Base-by-base conservation (phyloP, 768 basidiomycete genomes). In the Suillus occidentalis region DNA sequence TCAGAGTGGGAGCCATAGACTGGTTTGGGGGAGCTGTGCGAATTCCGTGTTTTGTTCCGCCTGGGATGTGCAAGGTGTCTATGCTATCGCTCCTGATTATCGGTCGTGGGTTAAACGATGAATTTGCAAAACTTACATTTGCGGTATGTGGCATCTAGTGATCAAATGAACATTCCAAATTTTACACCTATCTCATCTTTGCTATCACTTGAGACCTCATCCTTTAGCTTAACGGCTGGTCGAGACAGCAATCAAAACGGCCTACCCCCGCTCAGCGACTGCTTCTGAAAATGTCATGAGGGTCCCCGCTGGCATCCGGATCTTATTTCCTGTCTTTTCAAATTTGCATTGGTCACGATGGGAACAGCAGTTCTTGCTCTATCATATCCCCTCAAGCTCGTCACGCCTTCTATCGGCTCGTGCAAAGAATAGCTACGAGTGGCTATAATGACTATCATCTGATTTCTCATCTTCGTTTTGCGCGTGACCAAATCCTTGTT, bases 21-120 rank as follows among this genome's bases (percentile, higher is more conserved):
- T 81, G 75, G 78, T 75, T 83, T 40, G 74, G 74, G 16, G 77
- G 77, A 39, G 77, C 82, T 20, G 74, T 84, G n/a, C 72, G 72
- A 58, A 68, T 82, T 47, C 87, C 67, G 79, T 81, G 66, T 72
- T 77, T 50, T 20, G 31, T 28, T 18, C 12, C 40, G 28, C 28
- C 39, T 31, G 25, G 14, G 25, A 42, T 49, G 28, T 50, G 22
- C 37, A 37, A n/a, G 34, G 58, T 16, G 3, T 36, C 53, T 36
- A 20, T 3, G 12, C 53, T 62, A 47, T 31, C 31, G 31, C 31
- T 31, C 31, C 34, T 36, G 34, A 36, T 6, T 36, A 36, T 36
- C 34, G 34, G 8, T 7, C 6, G 5, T 36, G 34, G 34, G 6
- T 36, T 8, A 1, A 36, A 1, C 34, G 34, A 8, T 36, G 34